phyloP scores from a whole-genome alignment of 1,139 yeast genomes.

The Zygosaccharomyces pseudobailii region DNA sequence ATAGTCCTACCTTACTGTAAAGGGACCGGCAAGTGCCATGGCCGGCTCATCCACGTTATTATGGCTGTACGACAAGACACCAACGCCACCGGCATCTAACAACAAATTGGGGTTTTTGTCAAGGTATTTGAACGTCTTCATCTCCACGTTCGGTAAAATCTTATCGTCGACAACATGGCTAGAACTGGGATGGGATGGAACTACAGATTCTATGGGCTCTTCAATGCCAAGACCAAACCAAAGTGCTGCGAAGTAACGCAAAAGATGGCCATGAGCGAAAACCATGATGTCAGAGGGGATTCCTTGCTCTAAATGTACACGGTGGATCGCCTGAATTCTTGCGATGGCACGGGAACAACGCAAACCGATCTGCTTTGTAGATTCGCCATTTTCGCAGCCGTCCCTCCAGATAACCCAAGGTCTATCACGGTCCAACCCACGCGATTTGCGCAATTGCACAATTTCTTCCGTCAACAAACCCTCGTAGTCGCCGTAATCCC shows the following conservation, averaged over 20 bases:
- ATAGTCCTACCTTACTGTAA: slow-evolving; percentile 25
- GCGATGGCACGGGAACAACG: slow-evolving; percentile 68
- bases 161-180: slow-evolving; percentile 28
- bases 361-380: slow-evolving; percentile 54
- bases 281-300: slow-evolving; percentile 68
- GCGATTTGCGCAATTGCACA: slow-evolving; percentile 48
- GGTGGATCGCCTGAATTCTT: slow-evolving; percentile 59
- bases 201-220: slow-evolving; percentile 18
- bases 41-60: slow-evolving; percentile 84
- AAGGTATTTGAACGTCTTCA: slow-evolving; percentile 32
- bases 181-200: slow-evolving; percentile 3
- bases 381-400: slow-evolving; percentile 91
- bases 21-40: slow-evolving; percentile 72
- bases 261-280: slow-evolving; percentile 89
- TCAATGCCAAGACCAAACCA: slow-evolving; percentile 54
- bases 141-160: slow-evolving; percentile 33
- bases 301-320: slow-evolving; percentile 48
- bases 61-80: slow-evolving; percentile 87
- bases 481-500: slow-evolving; percentile 97
- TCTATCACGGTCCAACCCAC: slow-evolving; percentile 53
- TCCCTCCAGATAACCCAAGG: slow-evolving; percentile 89
- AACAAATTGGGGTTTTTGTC: slow-evolving; percentile 67
- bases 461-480: slow-evolving; percentile 71
- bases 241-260: slow-evolving; percentile 82
- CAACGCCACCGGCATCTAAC: slow-evolving; percentile 93